These are phyloP conservation scores for Pyricularia grisea DNA, from an alignment of 2,329 filamentous ascomycete species.

Conservation along the genomic window DNA sequence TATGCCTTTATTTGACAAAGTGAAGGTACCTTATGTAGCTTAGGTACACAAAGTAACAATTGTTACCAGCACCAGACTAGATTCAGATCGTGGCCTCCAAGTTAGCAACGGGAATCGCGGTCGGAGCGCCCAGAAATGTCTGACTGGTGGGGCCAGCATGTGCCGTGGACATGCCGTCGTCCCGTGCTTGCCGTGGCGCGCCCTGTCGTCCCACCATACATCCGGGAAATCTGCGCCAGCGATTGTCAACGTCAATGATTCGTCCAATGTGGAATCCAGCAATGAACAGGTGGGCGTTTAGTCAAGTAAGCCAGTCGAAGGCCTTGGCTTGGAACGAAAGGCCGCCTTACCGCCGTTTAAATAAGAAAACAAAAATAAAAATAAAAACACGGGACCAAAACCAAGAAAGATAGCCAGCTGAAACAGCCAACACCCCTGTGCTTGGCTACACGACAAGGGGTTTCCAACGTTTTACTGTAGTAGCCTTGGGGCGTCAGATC, in stretches of 20 bases:
- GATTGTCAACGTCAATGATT: not conserved
- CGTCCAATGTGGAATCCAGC: not conserved
- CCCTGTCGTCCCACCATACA: no score
- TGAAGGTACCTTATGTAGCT: no score
- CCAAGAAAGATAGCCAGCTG: not conserved
- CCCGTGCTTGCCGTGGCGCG: not conserved
- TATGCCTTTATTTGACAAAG: not conserved
- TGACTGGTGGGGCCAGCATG: not conserved
- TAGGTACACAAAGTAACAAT: not conserved
- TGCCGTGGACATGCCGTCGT: not conserved
- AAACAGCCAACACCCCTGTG: not conserved
- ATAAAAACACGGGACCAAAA: not conserved
- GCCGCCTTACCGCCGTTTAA: not conserved
- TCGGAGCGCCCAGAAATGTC: not conserved
- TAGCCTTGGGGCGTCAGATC: not conserved
- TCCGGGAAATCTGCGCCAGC: not conserved
- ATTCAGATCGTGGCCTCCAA: not conserved
- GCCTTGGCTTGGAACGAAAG: no score
- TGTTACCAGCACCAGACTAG: not conserved
- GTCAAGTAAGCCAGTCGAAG: not conserved
- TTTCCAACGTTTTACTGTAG: not conserved
- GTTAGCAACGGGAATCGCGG: not conserved
- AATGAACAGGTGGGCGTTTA: not conserved
- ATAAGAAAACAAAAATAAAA: not conserved
- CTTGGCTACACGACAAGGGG: not conserved